These are phyloP conservation scores for Vitis hybrid DNA, from an alignment of 177 flowering plant species.

Conservation along the genomic window DNA sequence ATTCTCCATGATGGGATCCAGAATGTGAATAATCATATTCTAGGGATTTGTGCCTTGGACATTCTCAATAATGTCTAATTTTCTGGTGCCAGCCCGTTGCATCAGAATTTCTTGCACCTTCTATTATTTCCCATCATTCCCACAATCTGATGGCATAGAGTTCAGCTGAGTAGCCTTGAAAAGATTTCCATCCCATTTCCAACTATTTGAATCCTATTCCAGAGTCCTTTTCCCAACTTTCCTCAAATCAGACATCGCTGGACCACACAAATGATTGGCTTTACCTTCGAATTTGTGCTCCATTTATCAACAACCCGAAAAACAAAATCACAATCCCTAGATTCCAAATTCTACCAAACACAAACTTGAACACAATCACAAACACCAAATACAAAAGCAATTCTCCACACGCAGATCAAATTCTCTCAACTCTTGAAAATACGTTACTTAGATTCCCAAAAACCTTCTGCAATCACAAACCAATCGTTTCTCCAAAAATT, in stretches of 20 bases:
- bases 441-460: neutral
- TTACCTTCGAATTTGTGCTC: slow-evolving; percentile 37
- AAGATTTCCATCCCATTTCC: slow-evolving; percentile 65
- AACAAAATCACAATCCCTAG: neutral
- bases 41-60: too few species aligned
- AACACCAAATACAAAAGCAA: neutral
- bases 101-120: too few species aligned
- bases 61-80: too few species aligned
- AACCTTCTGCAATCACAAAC: too few species aligned
- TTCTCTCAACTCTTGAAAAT: neutral
- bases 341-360: slow-evolving; percentile 2
- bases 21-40: too few species aligned
- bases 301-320: slow-evolving; percentile 21
- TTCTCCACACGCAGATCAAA: neutral
- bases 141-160: slow-evolving; percentile 27
- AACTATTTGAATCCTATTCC: slow-evolving; percentile 66
- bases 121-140: neutral
- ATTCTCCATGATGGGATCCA: too few species aligned
- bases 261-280: slow-evolving; percentile 25
- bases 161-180: slow-evolving; percentile 35
- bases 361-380: neutral
- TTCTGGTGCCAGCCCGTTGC: too few species aligned
- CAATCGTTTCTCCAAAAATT: too few species aligned
- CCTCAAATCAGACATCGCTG: slow-evolving; percentile 28
- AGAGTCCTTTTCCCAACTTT: slow-evolving; percentile 33